These are phyloP conservation scores for Scutellaria baicalensis DNA, from an alignment of 257 asterid species.

Conservation along the genomic window DNA sequence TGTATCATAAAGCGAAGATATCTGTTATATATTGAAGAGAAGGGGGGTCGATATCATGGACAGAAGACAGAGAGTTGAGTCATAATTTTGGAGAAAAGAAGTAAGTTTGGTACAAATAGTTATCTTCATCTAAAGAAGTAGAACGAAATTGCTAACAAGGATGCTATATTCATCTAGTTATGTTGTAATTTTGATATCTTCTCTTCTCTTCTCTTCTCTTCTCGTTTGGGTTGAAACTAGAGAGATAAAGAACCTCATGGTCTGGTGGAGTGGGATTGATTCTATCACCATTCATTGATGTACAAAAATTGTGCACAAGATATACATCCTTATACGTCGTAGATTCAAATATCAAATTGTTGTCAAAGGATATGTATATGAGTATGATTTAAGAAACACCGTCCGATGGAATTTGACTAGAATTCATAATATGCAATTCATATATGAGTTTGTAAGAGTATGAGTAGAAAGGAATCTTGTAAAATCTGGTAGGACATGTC, in stretches of 20 bases:
- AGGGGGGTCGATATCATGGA: constrained; percentile 13
- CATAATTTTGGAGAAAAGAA: constrained; percentile 14
- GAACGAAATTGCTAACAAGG: neutral
- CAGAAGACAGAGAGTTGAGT: constrained; percentile 10
- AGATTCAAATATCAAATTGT: constrained; percentile 16
- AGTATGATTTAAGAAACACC: too few species aligned
- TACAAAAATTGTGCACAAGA: constrained; percentile 22
- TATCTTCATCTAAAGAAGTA: too few species aligned
- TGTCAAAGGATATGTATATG: constrained; percentile 31
- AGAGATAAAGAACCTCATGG: neutral
- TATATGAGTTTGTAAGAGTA: too few species aligned
- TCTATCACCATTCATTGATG: neutral
- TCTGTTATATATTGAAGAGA: constrained; percentile 23
- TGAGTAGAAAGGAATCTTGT: too few species aligned
- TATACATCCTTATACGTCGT: constrained; percentile 17
- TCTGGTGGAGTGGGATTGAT: neutral
- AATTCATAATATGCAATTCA: too few species aligned
- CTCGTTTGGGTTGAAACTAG: constrained; percentile 6
- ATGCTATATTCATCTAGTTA: too few species aligned
- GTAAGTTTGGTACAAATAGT: too few species aligned
- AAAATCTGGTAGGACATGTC: too few species aligned
- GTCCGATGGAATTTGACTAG: too few species aligned
- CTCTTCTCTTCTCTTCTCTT: too few species aligned
- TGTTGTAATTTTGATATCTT: neutral
- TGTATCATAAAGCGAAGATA: constrained; percentile 23